Percentiles rank a stretch among this genome's conserved stretches.
These are phyloP conservation scores for Penicillium pulvis DNA, from an alignment of 495 filamentous ascomycete species.

Conservation along the genomic window DNA sequence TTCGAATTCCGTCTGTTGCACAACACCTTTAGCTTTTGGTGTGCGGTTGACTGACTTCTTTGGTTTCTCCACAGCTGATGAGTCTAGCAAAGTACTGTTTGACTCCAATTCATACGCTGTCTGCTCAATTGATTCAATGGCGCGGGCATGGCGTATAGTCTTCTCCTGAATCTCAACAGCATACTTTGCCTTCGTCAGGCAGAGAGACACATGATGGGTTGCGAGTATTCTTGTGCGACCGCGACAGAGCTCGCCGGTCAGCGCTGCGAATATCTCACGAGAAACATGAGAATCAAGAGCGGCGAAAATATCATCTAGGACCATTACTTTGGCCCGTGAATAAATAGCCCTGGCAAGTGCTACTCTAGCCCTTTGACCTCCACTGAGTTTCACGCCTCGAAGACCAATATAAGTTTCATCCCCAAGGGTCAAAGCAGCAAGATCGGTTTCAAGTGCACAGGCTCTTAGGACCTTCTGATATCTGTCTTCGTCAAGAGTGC, in stretches of 20 bases:
- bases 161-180: neutral
- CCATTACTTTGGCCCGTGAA: neutral
- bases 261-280: neutral
- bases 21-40: neutral
- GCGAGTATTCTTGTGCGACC: neutral
- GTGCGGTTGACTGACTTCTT: no score
- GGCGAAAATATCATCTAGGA: constrained; percentile 9
- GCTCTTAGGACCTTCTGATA: constrained; percentile 4
- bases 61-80: no score
- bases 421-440: neutral
- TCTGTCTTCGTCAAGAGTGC: neutral
- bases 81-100: no score
- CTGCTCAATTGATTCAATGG: no score
- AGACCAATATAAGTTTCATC: constrained; percentile 1
- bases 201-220: neutral
- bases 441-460: constrained; percentile 8
- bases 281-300: neutral
- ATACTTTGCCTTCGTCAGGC: neutral
- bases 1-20: neutral
- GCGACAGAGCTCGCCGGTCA: neutral
- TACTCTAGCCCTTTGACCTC: constrained; percentile 4
- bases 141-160: neutral
- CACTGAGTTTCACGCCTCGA: neutral
- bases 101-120: no score
- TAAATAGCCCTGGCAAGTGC: constrained; percentile 4